phyloP scores from a whole-genome alignment of 768 basidiomycete species.

The Auriscalpium orientale region DNA sequence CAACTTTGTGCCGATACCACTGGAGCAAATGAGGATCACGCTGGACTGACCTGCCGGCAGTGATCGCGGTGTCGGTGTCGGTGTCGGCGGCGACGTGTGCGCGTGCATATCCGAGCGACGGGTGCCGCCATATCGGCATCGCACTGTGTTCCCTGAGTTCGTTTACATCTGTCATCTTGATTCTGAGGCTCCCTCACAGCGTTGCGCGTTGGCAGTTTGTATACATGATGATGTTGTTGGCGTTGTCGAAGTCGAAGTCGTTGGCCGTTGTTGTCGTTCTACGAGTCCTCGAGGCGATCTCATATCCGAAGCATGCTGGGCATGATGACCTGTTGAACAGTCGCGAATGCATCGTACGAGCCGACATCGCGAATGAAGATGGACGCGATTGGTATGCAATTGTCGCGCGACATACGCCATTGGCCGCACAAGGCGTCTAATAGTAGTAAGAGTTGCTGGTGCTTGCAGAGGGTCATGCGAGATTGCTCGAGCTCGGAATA shows the following conservation, averaged over 20 bases:
- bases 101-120: neutral
- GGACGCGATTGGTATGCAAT: too few species aligned
- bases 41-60: slow-evolving; percentile 50
- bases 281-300: neutral
- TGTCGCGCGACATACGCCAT: too few species aligned
- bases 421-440: too few species aligned
- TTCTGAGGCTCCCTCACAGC: neutral
- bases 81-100: neutral
- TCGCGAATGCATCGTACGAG: too few species aligned
- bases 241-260: too few species aligned
- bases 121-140: neutral
- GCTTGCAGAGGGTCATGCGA: too few species aligned
- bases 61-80: neutral
- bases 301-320: too few species aligned
- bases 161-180: neutral
- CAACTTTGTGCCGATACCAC: slow-evolving; percentile 93
- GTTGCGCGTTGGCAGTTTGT: neutral
- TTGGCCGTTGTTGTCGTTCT: neutral
- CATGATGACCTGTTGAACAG: too few species aligned
- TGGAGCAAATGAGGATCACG: slow-evolving; percentile 90
- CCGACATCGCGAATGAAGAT: too few species aligned
- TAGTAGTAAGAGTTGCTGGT: too few species aligned
- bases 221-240: neutral
- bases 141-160: neutral
- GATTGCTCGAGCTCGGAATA: too few species aligned